A percentile compares a stretch with the other conserved stretches of the same genome.
phyloP scores from a whole-genome alignment of 495 filamentous ascomycete species.

The Cercophora newfieldiana region DNA sequence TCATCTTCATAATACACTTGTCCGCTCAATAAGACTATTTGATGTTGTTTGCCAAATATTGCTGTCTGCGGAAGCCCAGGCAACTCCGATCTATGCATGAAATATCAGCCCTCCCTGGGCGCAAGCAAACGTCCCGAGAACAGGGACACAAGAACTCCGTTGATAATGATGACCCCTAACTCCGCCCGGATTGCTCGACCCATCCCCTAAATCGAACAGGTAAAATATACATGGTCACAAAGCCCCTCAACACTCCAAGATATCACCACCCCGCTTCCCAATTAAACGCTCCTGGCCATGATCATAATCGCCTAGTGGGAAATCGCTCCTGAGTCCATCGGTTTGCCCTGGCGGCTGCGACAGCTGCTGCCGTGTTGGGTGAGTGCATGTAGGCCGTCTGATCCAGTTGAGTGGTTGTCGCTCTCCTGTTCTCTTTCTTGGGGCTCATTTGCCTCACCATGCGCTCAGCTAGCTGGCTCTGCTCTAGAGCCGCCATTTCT shows the following conservation, averaged over 20 bases:
- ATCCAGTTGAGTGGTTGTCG: conserved; percentile 12
- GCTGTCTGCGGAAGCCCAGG: neutral
- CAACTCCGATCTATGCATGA: conserved; percentile 1
- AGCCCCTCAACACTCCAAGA: neutral
- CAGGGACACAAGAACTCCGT: neutral
- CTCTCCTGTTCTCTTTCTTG: conserved; percentile 23
- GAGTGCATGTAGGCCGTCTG: conserved; percentile 21
- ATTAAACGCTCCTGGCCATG: neutral
- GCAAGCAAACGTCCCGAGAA: neutral
- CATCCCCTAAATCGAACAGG: neutral
- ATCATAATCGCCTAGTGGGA: conserved; percentile 35
- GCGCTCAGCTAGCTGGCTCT: conserved; percentile 35
- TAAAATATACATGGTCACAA: neutral
- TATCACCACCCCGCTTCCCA: neutral
- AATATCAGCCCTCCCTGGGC: neutral
- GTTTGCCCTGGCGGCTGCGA: conserved; percentile 29
- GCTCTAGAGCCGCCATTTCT: conserved; percentile 56
- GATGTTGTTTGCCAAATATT: neutral
- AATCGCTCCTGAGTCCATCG: conserved; percentile 43
- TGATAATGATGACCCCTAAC: neutral
- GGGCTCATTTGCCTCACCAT: conserved; percentile 26
- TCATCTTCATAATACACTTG: neutral
- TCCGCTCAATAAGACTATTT: neutral
- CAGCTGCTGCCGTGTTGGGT: conserved; percentile 28
- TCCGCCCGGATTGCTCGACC: neutral